phyloP scores from a whole-genome alignment of 495 filamentous ascomycete species.

The Recurvomyces mirabilis region DNA sequence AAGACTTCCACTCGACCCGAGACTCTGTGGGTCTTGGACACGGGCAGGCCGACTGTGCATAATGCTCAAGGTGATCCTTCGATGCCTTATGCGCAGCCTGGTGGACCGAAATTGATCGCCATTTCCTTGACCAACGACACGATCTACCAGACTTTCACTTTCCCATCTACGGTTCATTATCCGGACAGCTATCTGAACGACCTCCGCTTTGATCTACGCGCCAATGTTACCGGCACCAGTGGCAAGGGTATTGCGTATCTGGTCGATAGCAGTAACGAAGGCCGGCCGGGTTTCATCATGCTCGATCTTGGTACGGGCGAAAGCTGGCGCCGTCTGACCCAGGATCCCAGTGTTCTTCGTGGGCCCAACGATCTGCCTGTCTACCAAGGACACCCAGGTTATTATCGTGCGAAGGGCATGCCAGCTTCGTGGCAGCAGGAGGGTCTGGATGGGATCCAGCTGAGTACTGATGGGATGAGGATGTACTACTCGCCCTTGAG shows the following conservation, averaged over 20 bases:
- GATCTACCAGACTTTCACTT: constrained; percentile 29
- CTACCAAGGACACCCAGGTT: constrained; percentile 30
- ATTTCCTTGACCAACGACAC: constrained; percentile 31
- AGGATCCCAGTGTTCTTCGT: constrained; percentile 31
- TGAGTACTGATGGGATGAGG: constrained; percentile 30
- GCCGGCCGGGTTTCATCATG: constrained; percentile 35
- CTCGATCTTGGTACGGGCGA: constrained; percentile 34
- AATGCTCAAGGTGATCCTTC: constrained; percentile 26
- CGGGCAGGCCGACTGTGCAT: constrained; percentile 32
- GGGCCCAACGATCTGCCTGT: constrained; percentile 26
- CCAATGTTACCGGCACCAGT: constrained; percentile 26
- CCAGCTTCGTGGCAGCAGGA: constrained; percentile 24
- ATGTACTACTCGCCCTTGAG: constrained; percentile 32
- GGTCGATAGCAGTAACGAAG: constrained; percentile 34
- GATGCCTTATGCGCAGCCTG: constrained; percentile 32
- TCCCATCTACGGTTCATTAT: constrained; percentile 30
- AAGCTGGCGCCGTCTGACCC: constrained; percentile 32
- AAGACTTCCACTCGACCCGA: constrained; percentile 21
- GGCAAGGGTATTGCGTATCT: constrained; percentile 34
- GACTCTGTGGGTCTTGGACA: constrained; percentile 36
- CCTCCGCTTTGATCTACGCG: constrained; percentile 33
- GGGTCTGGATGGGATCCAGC: constrained; percentile 32
- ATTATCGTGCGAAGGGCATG: constrained; percentile 21
- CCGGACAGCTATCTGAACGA: constrained; percentile 36
- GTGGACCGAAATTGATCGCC: constrained; percentile 34